A percentile compares a stretch with the other conserved stretches of the same genome.
Evolutionary conservation across 768 basidiomycete genomes (phyloP).

Genomic region (Suillus brevipes): DNA sequence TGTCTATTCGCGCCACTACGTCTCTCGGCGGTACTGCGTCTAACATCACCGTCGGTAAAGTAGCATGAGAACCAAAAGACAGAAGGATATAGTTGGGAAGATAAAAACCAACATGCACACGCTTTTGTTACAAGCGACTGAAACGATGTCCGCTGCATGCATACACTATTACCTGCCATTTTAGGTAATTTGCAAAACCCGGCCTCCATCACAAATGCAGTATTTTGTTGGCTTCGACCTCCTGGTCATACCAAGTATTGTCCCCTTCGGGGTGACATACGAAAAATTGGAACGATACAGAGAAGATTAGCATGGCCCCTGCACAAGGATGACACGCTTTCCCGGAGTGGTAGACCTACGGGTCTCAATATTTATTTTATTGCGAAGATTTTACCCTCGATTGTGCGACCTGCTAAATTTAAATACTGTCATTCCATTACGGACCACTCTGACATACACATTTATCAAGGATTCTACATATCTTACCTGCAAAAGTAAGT

Average conservation of each 20-base stretch:
- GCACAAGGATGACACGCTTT: constrained; percentile 99
- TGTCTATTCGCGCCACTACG: constrained; percentile 30
- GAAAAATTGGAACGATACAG: constrained; percentile 99
- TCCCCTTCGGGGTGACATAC: constrained; percentile 93
- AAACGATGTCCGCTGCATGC: too few relatives aligned
- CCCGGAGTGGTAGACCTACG: constrained; percentile 78
- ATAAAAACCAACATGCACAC: too few relatives aligned
- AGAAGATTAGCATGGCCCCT: constrained; percentile 99
- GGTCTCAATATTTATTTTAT: constrained; percentile 42
- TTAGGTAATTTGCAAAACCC: background rate
- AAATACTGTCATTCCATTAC: too few relatives aligned
- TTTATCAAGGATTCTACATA: too few relatives aligned
- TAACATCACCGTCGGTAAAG: background rate
- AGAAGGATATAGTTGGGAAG: too few relatives aligned
- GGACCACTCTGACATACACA: too few relatives aligned
- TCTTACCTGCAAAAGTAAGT: too few relatives aligned
- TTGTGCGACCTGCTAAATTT: too few relatives aligned
- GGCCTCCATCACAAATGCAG: background rate
- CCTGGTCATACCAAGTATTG: constrained; percentile 25
- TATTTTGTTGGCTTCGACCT: constrained; percentile 8
- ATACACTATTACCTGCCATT: background rate
- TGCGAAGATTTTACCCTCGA: too few relatives aligned
- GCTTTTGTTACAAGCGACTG: too few relatives aligned
- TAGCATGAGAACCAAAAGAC: background rate
- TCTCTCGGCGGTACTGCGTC: constrained; percentile 30